Base-by-base conservation (phyloP, 2,329 filamentous ascomycete species). In the Sporothrix schenckii region DNA sequence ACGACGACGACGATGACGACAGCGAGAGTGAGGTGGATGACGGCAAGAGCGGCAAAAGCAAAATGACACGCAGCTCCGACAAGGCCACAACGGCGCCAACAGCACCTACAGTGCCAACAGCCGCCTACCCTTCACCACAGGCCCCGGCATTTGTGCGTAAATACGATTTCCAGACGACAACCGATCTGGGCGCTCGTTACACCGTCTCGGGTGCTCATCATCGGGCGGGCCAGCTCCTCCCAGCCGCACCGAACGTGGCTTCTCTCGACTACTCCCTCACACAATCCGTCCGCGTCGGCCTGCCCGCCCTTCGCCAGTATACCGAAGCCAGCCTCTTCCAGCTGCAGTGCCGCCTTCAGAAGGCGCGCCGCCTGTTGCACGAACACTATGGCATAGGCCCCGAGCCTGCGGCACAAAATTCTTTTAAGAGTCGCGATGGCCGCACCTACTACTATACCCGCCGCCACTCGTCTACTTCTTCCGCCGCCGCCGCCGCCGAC, bases 261-360 rank as follows among this genome's bases (percentile, higher is more conserved):
- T 76, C 81, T 1, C 67, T 83, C 52, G 81, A 83, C 73, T 80
- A 82, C 72, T 74, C 78, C 1, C 72, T 83, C 10, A 79, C 79
- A 27, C 80, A 83, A 67, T 79, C 80, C 3, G 74, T 80, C 14
- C 79, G 79, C 4, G 74, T 80, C 4, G 76, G 76, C 0, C 68
- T 82, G 9, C 81, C 81, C 0, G 72, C 70, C 0, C 56, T 82
- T 19, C 77, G 78, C 5, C 72, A 72, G 2, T 67, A 76, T 13
- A 70, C 73, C 13, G 70, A 74, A 21, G 19, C 41, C n/a, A 52
- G 69, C 7, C 65, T 74, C 11, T 21, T 58, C 30, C 68, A 69
- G 50, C 53, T 73, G 66, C 72, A 74, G 49, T 69, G 72, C 13
- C 70, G 68, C 10, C 10, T 70, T 2, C 44, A 24, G 1, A 44